Evolutionary conservation across 1,284 basidiomycete genomes (phyloP).

Genomic region (Rhodotorula glutinis): DNA sequence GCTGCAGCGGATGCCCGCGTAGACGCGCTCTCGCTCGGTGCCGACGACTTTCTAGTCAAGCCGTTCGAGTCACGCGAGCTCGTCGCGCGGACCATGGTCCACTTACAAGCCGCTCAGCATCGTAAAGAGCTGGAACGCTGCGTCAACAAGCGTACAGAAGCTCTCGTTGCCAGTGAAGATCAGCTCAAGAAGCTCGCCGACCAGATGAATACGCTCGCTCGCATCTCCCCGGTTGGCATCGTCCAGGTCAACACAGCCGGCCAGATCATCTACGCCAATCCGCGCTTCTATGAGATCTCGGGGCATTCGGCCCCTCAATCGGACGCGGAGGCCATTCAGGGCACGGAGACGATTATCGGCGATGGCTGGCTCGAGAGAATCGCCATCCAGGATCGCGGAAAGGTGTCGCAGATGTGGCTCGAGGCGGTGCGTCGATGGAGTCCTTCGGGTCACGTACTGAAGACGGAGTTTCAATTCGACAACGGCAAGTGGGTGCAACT

Average conservation of each 20-base stretch:
- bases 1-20: slow-evolving; percentile 42
- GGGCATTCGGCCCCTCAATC: slow-evolving; percentile 22
- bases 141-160: slow-evolving; percentile 41
- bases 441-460: background rate
- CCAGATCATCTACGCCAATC: slow-evolving; percentile 25
- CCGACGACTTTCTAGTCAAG: slow-evolving; percentile 43
- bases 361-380: slow-evolving; percentile 24
- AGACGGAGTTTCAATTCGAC: slow-evolving; percentile 22
- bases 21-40: slow-evolving; percentile 41
- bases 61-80: slow-evolving; percentile 45
- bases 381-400: slow-evolving; percentile 7
- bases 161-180: slow-evolving; percentile 39
- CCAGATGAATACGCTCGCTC: slow-evolving; percentile 39
- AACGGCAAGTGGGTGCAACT: slow-evolving; percentile 22
- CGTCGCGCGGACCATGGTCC: slow-evolving; percentile 40
- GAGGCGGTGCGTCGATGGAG: slow-evolving; percentile 4
- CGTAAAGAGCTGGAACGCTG: slow-evolving; percentile 41
- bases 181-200: slow-evolving; percentile 35
- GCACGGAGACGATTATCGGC: no score
- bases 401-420: slow-evolving; percentile 5
- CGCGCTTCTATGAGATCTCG: slow-evolving; percentile 23
- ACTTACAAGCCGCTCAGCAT: slow-evolving; percentile 43
- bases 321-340: no score
- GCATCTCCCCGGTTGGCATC: slow-evolving; percentile 42
- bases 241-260: slow-evolving; percentile 34